Evolutionary conservation across 768 basidiomycete genomes (phyloP), one percentile per base, ranked within the genome.

Genomic region (Rhodocollybia butyracea): DNA sequence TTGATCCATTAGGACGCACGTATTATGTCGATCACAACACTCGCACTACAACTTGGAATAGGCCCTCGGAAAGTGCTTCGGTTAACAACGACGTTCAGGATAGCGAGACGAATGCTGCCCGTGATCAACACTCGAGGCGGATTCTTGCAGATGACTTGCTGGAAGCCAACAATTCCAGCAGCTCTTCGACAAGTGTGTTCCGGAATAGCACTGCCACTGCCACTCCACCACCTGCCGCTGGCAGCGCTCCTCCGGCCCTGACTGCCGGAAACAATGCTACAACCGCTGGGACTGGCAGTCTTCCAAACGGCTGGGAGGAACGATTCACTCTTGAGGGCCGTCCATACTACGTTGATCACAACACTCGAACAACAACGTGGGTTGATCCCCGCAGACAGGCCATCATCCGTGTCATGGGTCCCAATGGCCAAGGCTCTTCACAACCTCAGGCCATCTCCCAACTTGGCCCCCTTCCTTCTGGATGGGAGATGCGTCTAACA

Each of bases 401-500:
- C 11, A 83, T 98, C 58, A 89, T 98, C 57, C 94, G 96, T 59
- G 95, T 98, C 46, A 91, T 98, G 87, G 95, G 93, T 19, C 93
- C 94, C 21, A 86, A 85, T 64, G 94, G 95, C 11, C 91, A 91
- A 70, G 90, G 89, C 60, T 75, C 93, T 15, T 76, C 94, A 26
- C 95, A 98, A 68, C 93, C 94, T 8, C 95, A 98, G 70, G 89
- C 94, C 10, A 96, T 98, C 55, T 91, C 92, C 11, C 96, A 98
- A 67, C 88, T 99, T 22, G 97, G 97, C 2, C 97, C 97, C 27
- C 73, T 99, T 21, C 97, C 97, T 3, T 94, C 91, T 39, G 97
- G 97, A 54, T 99, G 97, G 97, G 97, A 99, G 72, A 99, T 99
- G 97, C 92, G 97, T 43, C 88, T 99, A 51, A 99, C 97, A 5